Evolutionary conservation across 306 rosid genomes (phyloP).

Genomic region (Canavalia ensiformis): DNA sequence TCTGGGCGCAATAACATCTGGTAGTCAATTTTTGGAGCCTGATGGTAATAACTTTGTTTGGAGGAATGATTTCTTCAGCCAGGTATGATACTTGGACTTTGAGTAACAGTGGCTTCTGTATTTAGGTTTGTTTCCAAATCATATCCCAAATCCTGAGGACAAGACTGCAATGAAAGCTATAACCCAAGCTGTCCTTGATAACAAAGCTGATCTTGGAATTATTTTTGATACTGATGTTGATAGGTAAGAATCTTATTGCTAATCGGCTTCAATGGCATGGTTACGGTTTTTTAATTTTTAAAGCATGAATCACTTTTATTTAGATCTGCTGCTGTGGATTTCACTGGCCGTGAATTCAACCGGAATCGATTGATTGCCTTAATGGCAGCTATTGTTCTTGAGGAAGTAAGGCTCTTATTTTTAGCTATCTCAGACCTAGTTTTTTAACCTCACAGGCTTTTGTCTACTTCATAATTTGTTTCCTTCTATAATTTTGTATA

Average conservation of each 20-base stretch:
- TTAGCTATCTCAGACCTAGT: slow-evolving; percentile 30
- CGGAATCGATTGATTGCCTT: slow-evolving; percentile 94
- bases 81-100: slow-evolving; percentile 25
- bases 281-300: slow-evolving; percentile 16
- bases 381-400: slow-evolving; percentile 95
- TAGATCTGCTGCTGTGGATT: slow-evolving; percentile 99
- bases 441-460: slow-evolving; percentile 31
- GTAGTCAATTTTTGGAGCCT: slow-evolving; percentile 99
- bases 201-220: slow-evolving; percentile 96
- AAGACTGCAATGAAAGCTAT: slow-evolving; percentile 96
- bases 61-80: slow-evolving; percentile 39
- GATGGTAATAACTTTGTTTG: slow-evolving; percentile 72
- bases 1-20: slow-evolving; percentile 86
- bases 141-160: slow-evolving; percentile 97
- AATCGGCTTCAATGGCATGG: slow-evolving; percentile 33
- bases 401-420: slow-evolving; percentile 68
- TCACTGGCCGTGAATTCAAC: slow-evolving; percentile 83
- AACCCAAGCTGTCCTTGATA: slow-evolving; percentile 89
- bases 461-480: slow-evolving; percentile 20
- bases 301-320: slow-evolving; percentile 38
- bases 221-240: slow-evolving; percentile 98
- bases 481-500: slow-evolving; percentile 46
- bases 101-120: slow-evolving; percentile 34
- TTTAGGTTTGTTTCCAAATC: slow-evolving; percentile 96
- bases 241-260: slow-evolving; percentile 61